Evolutionary conservation across 371 early-diverging fungal species (phyloP).

Genomic region (Apophysomyces ossiformis): DNA sequence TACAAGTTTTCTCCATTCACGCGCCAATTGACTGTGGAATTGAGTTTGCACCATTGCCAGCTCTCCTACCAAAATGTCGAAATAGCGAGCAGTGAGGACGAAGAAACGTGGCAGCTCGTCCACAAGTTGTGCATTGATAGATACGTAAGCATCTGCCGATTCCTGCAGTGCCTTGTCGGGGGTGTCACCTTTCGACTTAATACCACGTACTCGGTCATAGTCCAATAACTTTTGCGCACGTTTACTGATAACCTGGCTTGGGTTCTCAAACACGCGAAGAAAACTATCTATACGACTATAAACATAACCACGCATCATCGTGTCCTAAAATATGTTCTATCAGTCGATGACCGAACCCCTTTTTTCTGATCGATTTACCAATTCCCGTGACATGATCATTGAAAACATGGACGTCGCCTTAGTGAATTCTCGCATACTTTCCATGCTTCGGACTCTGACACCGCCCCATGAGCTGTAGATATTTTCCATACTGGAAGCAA

Average conservation of each 20-base stretch:
- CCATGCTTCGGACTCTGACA: slow-evolving; percentile 40
- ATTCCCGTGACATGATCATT: slow-evolving; percentile 36
- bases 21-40: slow-evolving; percentile 44
- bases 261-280: slow-evolving; percentile 67
- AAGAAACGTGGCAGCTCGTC: slow-evolving; percentile 80
- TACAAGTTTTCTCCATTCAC: slow-evolving; percentile 42
- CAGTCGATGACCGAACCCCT: too few species aligned
- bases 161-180: slow-evolving; percentile 70
- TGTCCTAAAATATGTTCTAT: slow-evolving; percentile 14
- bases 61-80: slow-evolving; percentile 64
- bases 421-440: slow-evolving; percentile 36
- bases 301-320: slow-evolving; percentile 43
- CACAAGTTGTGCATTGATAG: slow-evolving; percentile 78
- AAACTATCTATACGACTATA: slow-evolving; percentile 65
- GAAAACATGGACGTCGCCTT: slow-evolving; percentile 31
- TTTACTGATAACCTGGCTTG: slow-evolving; percentile 76
- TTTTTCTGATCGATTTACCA: slow-evolving; percentile 27
- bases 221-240: slow-evolving; percentile 78
- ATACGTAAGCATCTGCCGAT: slow-evolving; percentile 72
- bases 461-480: slow-evolving; percentile 59
- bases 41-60: slow-evolving; percentile 66
- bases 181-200: slow-evolving; percentile 64
- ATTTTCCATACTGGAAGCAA: slow-evolving; percentile 65
- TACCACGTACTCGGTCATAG: slow-evolving; percentile 67
- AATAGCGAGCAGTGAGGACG: slow-evolving; percentile 60